Evolutionary conservation across 2,329 filamentous ascomycete species (phyloP), one percentile per base, ranked within the genome.

Genomic region (Fusarium equiseti): DNA sequence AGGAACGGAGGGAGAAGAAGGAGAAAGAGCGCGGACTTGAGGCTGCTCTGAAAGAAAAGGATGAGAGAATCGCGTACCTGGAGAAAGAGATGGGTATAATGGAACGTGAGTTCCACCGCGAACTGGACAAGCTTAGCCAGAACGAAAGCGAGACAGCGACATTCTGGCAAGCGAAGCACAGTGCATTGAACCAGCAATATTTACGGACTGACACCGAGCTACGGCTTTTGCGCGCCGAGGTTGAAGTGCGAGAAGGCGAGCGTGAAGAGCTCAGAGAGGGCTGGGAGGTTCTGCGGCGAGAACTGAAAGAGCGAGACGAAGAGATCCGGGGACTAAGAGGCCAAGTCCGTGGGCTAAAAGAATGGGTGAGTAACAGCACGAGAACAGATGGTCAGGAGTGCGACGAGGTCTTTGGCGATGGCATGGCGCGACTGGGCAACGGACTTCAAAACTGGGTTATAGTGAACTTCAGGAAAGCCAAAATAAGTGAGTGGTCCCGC

Each of bases 381-480:
- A 83, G 89, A 32, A 83, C 85, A 52, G 88, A 89, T 31, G 87
- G 87, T 24, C 87, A 90, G 77, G 83, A 82, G 58, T 90, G 89
- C 66, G 91, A 94, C 74, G 89, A 91, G 77, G 88, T 89, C 13
- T 87, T 93, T 75, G 86, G 83, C 4, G 88, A 91, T 53, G 83
- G 85, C 12, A 88, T 92, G 83, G 83, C 85, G 52, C 84, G 86
- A 61, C 77, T 93, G 49, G 87, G 88, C 22, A 91, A 92, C 73
- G 87, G 90, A 26, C 79, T 92, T 72, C 90, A 93, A 80, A 92
- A 93, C 73, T 94, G 91, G 91, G 87, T 91, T 6, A 89, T 93
- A 72, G 86, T 87, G 27, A 88, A 91, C 76, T 93, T 91, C 70
- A 85, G 91, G 54, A 87, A 87, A 67, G 84, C 86, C 15, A 91